These are phyloP conservation scores for Fusarium sp. DNA, from an alignment of 2,329 filamentous ascomycete species.

Conservation along the genomic window DNA sequence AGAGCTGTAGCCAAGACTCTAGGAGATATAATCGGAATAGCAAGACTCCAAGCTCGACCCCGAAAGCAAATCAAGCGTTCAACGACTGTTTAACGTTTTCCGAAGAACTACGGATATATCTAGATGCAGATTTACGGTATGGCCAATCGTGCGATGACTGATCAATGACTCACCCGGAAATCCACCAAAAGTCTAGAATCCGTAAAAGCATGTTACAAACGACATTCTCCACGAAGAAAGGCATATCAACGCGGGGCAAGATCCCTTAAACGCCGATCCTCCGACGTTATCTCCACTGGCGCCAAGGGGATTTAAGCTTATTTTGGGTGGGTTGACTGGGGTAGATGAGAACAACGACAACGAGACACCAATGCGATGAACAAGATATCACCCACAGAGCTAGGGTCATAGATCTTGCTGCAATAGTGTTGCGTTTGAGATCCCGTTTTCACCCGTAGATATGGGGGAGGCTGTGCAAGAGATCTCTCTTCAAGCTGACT, in stretches of 20 bases:
- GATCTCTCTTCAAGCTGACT: background rate
- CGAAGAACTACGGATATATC: background rate
- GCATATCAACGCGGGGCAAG: slow-evolving; percentile 33
- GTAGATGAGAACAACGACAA: background rate
- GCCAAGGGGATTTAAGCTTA: slow-evolving; percentile 30
- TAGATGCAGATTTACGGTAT: background rate
- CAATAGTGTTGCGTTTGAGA: background rate
- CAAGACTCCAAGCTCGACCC: background rate
- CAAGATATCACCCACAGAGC: background rate
- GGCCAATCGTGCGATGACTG: background rate
- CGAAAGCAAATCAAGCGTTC: background rate
- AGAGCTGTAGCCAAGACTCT: background rate
- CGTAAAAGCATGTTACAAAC: background rate
- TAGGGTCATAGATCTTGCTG: background rate
- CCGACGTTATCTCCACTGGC: slow-evolving; percentile 35
- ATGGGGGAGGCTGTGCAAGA: background rate
- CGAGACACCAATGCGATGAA: background rate
- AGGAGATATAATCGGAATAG: background rate
- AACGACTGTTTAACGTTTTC: background rate
- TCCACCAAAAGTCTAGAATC: background rate
- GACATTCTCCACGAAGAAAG: background rate
- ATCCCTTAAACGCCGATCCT: slow-evolving; percentile 35
- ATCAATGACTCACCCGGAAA: background rate
- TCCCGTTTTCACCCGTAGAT: slow-evolving; percentile 25
- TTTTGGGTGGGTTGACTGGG: slow-evolving; percentile 4